Evolutionary conservation across 2,329 filamentous ascomycete genomes (phyloP).

Genomic region (Coleophoma crateriformis): DNA sequence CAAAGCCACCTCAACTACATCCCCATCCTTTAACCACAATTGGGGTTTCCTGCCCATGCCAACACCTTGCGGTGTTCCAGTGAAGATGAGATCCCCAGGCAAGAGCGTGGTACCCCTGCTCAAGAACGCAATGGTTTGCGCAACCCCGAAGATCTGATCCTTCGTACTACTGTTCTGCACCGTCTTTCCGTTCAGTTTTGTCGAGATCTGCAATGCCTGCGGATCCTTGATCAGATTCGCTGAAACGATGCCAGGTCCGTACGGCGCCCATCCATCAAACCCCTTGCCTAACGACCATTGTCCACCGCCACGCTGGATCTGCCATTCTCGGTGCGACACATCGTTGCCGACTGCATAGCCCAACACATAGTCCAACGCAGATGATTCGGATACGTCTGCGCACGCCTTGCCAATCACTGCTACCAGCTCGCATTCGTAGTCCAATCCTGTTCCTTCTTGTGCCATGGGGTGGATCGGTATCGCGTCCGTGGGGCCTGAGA

Average conservation of each 20-base stretch:
- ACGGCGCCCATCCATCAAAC: constrained; percentile 72
- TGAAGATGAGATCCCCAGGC: constrained; percentile 62
- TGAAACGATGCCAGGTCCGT: constrained; percentile 66
- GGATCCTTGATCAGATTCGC: constrained; percentile 48
- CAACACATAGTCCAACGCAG: constrained; percentile 66
- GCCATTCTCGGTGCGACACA: constrained; percentile 75
- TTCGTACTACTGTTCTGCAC: constrained; percentile 51
- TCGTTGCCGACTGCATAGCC: constrained; percentile 76
- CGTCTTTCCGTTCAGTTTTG: constrained; percentile 52
- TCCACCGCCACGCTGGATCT: constrained; percentile 59
- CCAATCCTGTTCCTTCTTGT: constrained; percentile 60
- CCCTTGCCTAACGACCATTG: constrained; percentile 71
- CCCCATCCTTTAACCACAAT: constrained; percentile 65
- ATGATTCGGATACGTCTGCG: constrained; percentile 55
- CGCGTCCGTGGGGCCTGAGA: constrained; percentile 58
- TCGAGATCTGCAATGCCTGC: constrained; percentile 49
- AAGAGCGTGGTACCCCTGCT: constrained; percentile 57
- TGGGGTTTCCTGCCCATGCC: constrained; percentile 63
- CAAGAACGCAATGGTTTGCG: constrained; percentile 52
- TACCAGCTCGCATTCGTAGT: constrained; percentile 79
- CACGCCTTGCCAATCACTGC: constrained; percentile 65
- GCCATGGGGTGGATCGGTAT: constrained; percentile 62
- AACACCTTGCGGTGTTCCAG: constrained; percentile 65
- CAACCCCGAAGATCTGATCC: constrained; percentile 60
- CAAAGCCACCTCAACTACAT: constrained; percentile 63